phyloP scores from a whole-genome alignment of 2,329 filamentous ascomycete genomes.

The Fusarium sp. region DNA sequence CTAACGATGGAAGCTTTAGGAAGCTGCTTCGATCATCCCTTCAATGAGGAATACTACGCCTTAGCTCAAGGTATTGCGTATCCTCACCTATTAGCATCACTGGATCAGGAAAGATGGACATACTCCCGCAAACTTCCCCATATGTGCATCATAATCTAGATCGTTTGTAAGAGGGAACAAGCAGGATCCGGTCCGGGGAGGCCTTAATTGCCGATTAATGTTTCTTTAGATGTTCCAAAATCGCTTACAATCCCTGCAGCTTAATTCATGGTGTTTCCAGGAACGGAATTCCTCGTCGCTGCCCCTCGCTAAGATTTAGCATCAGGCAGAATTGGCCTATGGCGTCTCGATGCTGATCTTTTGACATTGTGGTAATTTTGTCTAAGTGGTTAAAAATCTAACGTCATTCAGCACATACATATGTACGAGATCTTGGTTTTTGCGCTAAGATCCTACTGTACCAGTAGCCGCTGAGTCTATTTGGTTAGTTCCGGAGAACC shows the following conservation, averaged over 20 bases:
- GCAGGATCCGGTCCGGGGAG: constrained; percentile 6
- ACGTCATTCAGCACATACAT: constrained; percentile 7
- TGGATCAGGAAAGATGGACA: neutral
- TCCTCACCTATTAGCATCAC: constrained; percentile 10
- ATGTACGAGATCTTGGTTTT: neutral
- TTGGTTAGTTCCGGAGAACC: constrained; percentile 37
- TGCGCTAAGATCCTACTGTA: neutral
- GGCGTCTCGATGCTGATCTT: constrained; percentile 10
- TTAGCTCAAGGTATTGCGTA: neutral
- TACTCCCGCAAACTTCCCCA: constrained; percentile 13
- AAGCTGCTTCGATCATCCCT: neutral
- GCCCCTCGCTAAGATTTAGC: constrained; percentile 15
- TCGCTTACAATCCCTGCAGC: neutral
- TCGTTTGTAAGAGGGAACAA: neutral
- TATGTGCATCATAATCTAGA: constrained; percentile 21
- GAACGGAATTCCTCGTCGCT: neutral
- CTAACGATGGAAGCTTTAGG: neutral
- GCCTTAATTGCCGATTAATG: neutral
- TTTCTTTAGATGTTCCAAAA: constrained; percentile 8
- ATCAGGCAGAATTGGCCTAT: constrained; percentile 20
- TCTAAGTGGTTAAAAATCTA: constrained; percentile 15
- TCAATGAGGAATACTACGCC: too few species aligned
- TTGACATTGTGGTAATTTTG: constrained; percentile 37
- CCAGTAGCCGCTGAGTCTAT: constrained; percentile 4
- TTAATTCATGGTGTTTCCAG: neutral